These are phyloP conservation scores for Leucosporidium scottii DNA, from an alignment of 768 basidiomycete genomes.

Conservation along the genomic window DNA sequence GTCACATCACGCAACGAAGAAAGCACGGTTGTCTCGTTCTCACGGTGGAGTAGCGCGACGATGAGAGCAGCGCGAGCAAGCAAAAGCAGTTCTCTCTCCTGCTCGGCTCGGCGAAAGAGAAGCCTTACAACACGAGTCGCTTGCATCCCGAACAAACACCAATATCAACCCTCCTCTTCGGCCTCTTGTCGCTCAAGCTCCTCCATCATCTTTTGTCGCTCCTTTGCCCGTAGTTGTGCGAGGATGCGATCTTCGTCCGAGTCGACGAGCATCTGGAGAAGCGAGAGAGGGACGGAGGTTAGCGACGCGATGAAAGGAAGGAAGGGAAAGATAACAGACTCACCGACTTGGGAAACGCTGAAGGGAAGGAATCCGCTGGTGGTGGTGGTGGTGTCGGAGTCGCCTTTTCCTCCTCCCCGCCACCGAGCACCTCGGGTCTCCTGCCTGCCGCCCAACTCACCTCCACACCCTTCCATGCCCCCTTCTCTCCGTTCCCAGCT, in stretches of 20 bases:
- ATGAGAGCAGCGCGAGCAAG: too few species aligned
- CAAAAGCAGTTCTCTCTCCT: too few species aligned
- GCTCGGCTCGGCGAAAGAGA: too few species aligned
- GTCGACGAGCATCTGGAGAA: conserved; percentile 6
- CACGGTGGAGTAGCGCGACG: too few species aligned
- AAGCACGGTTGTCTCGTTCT: too few species aligned
- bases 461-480: conserved; percentile 28
- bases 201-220: conserved; percentile 33
- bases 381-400: neutral
- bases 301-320: too few species aligned
- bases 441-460: conserved; percentile 30
- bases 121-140: too few species aligned
- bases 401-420: neutral
- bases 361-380: neutral
- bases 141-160: neutral
- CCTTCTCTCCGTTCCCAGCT: neutral
- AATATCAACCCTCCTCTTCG: neutral
- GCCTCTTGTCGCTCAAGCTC: conserved; percentile 22
- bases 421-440: conserved; percentile 16
- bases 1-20: too few species aligned
- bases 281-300: neutral
- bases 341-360: conserved; percentile 8
- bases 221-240: conserved; percentile 19
- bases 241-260: conserved; percentile 25
- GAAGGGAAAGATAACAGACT: neutral